Conservation (phyloP, 768 basidiomycete species). For the Neoboletus subvelutipes region DNA sequence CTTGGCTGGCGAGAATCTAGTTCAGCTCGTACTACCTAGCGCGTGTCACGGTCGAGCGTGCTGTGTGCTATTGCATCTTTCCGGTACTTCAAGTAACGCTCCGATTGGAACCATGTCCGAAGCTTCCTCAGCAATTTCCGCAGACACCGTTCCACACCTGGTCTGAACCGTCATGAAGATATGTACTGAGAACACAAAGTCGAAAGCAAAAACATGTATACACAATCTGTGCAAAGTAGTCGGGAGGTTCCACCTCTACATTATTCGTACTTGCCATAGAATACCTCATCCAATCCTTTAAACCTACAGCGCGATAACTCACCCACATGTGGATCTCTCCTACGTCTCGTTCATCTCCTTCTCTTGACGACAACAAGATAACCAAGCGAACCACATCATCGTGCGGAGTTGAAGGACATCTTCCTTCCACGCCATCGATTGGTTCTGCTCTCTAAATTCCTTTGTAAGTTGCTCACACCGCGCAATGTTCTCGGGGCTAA, state of each 20-base stretch:
- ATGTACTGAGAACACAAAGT: conserved; percentile 14
- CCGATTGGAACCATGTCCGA: background rate
- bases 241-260: conserved; percentile 28
- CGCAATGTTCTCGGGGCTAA: conserved; percentile 87
- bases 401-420: conserved; percentile 88
- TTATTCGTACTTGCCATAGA: conserved; percentile 28
- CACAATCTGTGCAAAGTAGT: conserved; percentile 19
- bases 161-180: background rate
- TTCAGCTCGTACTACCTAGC: background rate
- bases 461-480: conserved; percentile 82
- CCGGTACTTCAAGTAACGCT: too few species aligned
- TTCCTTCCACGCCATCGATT: conserved; percentile 87
- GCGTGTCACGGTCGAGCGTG: too few species aligned
- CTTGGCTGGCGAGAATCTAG: background rate
- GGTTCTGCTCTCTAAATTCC: conserved; percentile 91
- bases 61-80: too few species aligned
- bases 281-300: conserved; percentile 22
- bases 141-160: background rate
- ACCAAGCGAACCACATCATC: conserved; percentile 95
- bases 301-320: conserved; percentile 22
- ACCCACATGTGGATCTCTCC: background rate
- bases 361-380: conserved; percentile 59
- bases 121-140: background rate
- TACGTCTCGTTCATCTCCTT: conserved; percentile 38
- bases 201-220: conserved; percentile 31